Evolutionary conservation across 805 yeast species (phyloP).

Genomic region (Metschnikowia reukaufii): DNA sequence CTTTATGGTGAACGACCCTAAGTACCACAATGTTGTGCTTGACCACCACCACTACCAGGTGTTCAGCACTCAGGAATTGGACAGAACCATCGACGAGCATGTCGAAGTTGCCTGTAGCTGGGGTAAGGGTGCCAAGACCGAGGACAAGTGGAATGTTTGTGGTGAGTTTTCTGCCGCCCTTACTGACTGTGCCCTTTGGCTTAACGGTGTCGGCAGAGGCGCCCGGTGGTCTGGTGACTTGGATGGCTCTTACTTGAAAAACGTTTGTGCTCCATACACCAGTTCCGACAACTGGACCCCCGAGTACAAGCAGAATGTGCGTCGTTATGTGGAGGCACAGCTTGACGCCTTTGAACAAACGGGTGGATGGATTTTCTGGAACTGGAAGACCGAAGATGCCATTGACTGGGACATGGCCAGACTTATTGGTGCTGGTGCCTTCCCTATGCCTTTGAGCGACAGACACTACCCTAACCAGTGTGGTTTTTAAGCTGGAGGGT

Average conservation of each 20-base stretch:
- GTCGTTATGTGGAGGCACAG: conserved; percentile 85
- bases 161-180: conserved; percentile 54
- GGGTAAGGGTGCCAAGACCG: conserved; percentile 19
- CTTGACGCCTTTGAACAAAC: conserved; percentile 73
- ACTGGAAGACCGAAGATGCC: conserved; percentile 82
- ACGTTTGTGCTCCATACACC: conserved; percentile 54
- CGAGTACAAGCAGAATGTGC: conserved; percentile 53
- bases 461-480: conserved; percentile 75
- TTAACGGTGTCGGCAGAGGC: conserved; percentile 83
- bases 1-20: conserved; percentile 37
- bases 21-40: conserved; percentile 65
- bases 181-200: conserved; percentile 87
- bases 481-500: conserved; percentile 29
- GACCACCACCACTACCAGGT: conserved; percentile 94
- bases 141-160: conserved; percentile 21
- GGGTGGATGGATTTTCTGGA: conserved; percentile 93
- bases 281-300: conserved; percentile 52
- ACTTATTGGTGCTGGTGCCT: conserved; percentile 56
- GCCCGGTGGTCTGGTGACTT: conserved; percentile 74
- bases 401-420: conserved; percentile 83
- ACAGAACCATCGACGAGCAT: conserved; percentile 60
- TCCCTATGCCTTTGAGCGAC: conserved; percentile 77
- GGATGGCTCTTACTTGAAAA: conserved; percentile 45
- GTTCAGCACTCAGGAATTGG: conserved; percentile 63
- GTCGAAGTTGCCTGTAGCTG: conserved; percentile 31